Evolutionary conservation across 73 alveolate genomes (phyloP), one percentile per base, ranked within the genome.

Genomic region (Effrenium voratum): DNA sequence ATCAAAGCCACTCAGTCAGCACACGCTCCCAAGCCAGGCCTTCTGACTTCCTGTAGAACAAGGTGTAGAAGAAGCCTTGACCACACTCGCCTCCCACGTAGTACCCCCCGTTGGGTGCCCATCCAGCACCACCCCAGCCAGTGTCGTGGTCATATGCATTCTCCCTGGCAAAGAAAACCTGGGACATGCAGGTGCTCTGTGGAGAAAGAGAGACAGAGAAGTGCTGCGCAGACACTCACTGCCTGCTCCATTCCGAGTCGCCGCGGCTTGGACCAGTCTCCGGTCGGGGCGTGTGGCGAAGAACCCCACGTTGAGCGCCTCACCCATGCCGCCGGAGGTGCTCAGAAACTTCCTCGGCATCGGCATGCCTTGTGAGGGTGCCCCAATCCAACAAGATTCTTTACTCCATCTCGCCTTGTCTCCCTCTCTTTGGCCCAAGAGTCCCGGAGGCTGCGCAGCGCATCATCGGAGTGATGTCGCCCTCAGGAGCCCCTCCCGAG

Each of bases 381-480:
- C 12, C 43, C 16, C 16, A 66, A 40, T 24, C 79, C 40, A 66
- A n/a, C 16, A 24, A 30, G 79, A 30, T 66, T 52, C 63, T 52
- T 52, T 8, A 52, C 63, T 52, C 8, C 63, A 19, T 52, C 19
- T 52, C 8, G 26, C 63, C 8, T 52, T 12, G 8, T 8, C 63
- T 19, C 63, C 59, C 86, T 41, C 50, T n/a, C 6, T 82, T 36
- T 36, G 3, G 6, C 49, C 92, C 12, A n/a, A 82, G 92, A 72
- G 30, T 47, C 73, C 97, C 97, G 41, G 97, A 66, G 46, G 97
- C 97, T 0, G 97, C 97, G 57, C 97, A 90, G 52, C 97, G 97
- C 97, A 90, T 90, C 97, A 90, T 90, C 26, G 97, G 97, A n/a
- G 97, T 90, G 82, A 90, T 70, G 55, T 90, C 97, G 44, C 97